phyloP scores from a whole-genome alignment of 179 eudicot genomes.

The Silene vulgaris region DNA sequence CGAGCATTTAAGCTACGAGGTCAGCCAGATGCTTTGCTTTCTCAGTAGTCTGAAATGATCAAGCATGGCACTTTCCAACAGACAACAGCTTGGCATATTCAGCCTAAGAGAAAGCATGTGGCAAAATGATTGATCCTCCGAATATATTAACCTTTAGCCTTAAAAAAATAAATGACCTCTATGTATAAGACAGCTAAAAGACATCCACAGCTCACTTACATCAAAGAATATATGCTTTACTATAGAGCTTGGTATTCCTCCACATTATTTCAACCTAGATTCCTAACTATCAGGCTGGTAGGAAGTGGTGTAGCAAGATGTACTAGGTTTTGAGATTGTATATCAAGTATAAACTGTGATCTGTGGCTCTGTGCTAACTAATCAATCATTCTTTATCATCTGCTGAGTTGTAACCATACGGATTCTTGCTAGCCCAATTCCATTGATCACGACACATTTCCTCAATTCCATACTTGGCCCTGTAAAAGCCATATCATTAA shows the following conservation, averaged over 20 bases:
- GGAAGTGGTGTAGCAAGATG: constrained; percentile 21
- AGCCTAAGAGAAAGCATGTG: background rate
- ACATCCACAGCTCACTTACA: constrained; percentile 29
- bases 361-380: constrained; percentile 20
- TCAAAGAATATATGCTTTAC: constrained; percentile 30
- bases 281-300: constrained; percentile 24
- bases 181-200: constrained; percentile 22
- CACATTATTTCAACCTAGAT: constrained; percentile 21
- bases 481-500: constrained; percentile 25
- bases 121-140: background rate
- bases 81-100: background rate
- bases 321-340: no score
- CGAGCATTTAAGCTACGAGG: background rate
- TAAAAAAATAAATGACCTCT: constrained; percentile 17
- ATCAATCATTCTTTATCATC: constrained; percentile 30
- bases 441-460: constrained; percentile 97
- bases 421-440: constrained; percentile 99
- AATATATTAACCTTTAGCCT: constrained; percentile 20
- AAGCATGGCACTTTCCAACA: background rate
- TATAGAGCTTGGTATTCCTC: constrained; percentile 20
- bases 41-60: background rate
- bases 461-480: constrained; percentile 83
- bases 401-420: constrained; percentile 69
- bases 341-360: constrained; percentile 22
- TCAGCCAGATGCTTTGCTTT: background rate